Base-by-base conservation (phyloP, 2,329 filamentous ascomycete genomes). In the Aureobasidium zeae region DNA sequence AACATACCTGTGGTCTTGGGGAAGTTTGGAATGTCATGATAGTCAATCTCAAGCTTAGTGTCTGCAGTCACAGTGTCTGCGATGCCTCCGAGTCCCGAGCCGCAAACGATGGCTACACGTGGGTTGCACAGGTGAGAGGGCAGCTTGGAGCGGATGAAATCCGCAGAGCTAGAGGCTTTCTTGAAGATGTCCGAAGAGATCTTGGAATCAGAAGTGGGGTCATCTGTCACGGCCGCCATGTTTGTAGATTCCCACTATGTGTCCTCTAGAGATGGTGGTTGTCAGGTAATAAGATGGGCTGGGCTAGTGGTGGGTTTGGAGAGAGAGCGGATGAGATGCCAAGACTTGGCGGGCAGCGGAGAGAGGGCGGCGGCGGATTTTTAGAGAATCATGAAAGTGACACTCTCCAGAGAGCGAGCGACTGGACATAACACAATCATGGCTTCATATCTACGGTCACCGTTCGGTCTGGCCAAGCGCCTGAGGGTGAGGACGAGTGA, bases 91-190 rank as follows among this genome's bases (percentile, higher is more conserved):
- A 82, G 61, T 3, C 78, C 77, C 37, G 76, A 79, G 22, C 77
- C 77, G 56, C 77, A 82, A 17, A 81, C 71, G 45, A 82, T 76
- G 28, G 75, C 78, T 48, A 81, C 69, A 46, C 68, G 66, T 9
- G 77, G 77, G 32, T 47, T 48, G 2, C 62, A 59, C 44, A 71
- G 65, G 12, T 57, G 48, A 29, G 59, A 55, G 12, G 75, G 74
- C n/a, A 80, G 57, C 34, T 62, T 62, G 16, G 63, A 56, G 37
- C 64, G 67, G 16, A 81, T 58, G 52, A 70, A 73, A 12, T 61
- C 53, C 42, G 66, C 66, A 1, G 76, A 72, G 52, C 76, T 72
- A 31, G 56, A 61, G 6, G 68, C 70, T 12, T 62, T 62, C 45
- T 62, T 52, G 53, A 64, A 71, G n/a, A 61, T 57, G 21, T 42